A percentile compares a stretch with the other conserved stretches of the same genome.
These are phyloP conservation scores for Leishmania braziliensis DNA, from an alignment of 208 protist species.

Conservation along the genomic window DNA sequence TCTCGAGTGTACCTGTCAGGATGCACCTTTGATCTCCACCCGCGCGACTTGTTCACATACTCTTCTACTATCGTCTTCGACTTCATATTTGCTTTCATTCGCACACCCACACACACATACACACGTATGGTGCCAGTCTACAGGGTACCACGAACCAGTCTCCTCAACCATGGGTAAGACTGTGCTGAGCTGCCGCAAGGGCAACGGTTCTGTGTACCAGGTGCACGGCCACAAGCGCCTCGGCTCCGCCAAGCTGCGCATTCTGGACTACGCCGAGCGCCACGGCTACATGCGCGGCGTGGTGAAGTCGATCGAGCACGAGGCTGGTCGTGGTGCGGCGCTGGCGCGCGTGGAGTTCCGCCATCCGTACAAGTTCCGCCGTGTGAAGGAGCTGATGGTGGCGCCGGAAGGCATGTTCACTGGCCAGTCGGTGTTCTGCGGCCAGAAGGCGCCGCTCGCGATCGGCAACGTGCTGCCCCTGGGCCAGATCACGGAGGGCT, in stretches of 20 bases:
- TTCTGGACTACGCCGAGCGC: slow-evolving; percentile 63
- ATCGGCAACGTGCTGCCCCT: slow-evolving; percentile 99
- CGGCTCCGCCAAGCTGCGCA: slow-evolving; percentile 11
- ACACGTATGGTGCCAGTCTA: not conserved
- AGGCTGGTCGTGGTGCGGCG: slow-evolving; percentile 99
- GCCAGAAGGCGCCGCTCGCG: slow-evolving; percentile 94
- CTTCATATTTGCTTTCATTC: too few species aligned
- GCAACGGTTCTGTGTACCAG: too few species aligned
- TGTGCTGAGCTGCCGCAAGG: too few species aligned
- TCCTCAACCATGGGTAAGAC: slow-evolving; percentile 48
- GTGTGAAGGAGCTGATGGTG: slow-evolving; percentile 96
- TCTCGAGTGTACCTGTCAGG: too few species aligned
- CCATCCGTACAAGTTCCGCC: slow-evolving; percentile 94
- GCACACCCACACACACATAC: not conserved
- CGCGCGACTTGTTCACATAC: not conserved
- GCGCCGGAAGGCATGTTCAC: slow-evolving; percentile 99
- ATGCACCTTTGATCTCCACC: too few species aligned
- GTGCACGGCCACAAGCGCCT: too few species aligned
- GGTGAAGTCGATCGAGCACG: slow-evolving; percentile 98
- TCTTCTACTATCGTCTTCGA: not conserved
- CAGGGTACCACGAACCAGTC: not conserved
- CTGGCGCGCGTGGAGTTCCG: slow-evolving; percentile 95
- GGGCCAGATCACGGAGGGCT: slow-evolving; percentile 98
- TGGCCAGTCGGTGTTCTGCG: slow-evolving; percentile 99
- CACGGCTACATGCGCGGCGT: slow-evolving; percentile 61